Evolutionary conservation across 352 stramenopile species (phyloP).

Genomic region (Elongisporangium senticosum): DNA sequence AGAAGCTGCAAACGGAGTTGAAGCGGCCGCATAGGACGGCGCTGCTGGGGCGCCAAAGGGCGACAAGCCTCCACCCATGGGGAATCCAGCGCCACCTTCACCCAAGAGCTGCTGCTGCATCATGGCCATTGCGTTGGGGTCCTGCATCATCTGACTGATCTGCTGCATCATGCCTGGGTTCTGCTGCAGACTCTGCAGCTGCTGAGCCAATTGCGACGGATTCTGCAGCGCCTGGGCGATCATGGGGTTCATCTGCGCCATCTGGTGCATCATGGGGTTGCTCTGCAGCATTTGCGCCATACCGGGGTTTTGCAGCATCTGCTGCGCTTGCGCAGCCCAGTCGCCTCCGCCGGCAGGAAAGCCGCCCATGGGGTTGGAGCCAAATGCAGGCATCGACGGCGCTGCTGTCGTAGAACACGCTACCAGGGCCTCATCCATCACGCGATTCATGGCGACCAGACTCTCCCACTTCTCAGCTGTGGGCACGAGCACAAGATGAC

Average conservation of each 20-base stretch:
- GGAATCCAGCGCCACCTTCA: conserved; percentile 13
- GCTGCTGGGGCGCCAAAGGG: conserved; percentile 21
- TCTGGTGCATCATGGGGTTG: conserved; percentile 76
- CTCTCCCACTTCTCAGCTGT: conserved; percentile 73
- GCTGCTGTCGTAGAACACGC: conserved; percentile 6
- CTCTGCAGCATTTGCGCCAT: conserved; percentile 62
- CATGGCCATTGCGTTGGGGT: conserved; percentile 59
- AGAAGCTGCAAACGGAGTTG: conserved; percentile 39
- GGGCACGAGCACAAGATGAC: conserved; percentile 60
- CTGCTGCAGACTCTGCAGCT: conserved; percentile 62
- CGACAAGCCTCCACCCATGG: conserved; percentile 8
- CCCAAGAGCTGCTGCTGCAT: conserved; percentile 70
- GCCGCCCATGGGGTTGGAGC: conserved; percentile 11
- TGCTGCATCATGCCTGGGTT: conserved; percentile 81
- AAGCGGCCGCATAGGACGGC: conserved; percentile 1
- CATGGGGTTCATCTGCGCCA: conserved; percentile 76
- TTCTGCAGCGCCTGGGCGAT: conserved; percentile 72
- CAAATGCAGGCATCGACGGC: conserved; percentile 13
- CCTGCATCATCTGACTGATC: conserved; percentile 75
- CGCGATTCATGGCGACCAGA: conserved; percentile 51
- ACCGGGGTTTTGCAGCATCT: conserved; percentile 71
- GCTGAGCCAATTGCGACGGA: conserved; percentile 60
- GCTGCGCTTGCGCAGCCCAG: conserved; percentile 52
- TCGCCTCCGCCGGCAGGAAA: conserved; percentile 8
- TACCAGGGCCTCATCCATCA: conserved; percentile 46